Percentiles rank a stretch among this genome's conserved stretches.
These are phyloP conservation scores for Exophiala viscosa DNA, from an alignment of 2,329 filamentous ascomycete species.

Conservation along the genomic window DNA sequence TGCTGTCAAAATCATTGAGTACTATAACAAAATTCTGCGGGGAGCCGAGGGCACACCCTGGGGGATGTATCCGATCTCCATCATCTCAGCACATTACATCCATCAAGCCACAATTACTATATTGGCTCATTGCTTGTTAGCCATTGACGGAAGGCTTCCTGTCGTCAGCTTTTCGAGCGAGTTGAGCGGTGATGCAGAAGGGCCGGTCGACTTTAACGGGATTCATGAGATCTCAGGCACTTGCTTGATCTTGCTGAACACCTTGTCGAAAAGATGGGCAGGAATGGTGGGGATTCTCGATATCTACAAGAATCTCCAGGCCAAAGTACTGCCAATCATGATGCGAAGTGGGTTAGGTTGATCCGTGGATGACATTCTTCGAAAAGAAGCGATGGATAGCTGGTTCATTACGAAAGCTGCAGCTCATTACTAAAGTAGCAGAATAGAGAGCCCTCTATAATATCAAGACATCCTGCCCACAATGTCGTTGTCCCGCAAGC, in stretches of 20 bases:
- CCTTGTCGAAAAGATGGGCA: slow-evolving; percentile 27
- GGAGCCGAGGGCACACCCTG: slow-evolving; percentile 30
- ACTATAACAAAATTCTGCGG: slow-evolving; percentile 32
- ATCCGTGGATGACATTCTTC: not conserved
- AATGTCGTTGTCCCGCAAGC: no score
- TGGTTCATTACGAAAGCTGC: no score
- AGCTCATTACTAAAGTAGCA: no score
- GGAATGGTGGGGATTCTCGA: slow-evolving; percentile 30
- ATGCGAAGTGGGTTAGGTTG: slow-evolving; percentile 22
- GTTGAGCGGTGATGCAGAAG: slow-evolving; percentile 21
- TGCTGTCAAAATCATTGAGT: slow-evolving; percentile 30
- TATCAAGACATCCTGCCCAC: no score
- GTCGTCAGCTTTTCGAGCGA: slow-evolving; percentile 27
- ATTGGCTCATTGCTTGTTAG: slow-evolving; percentile 32
- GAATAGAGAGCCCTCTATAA: no score
- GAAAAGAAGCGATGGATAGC: no score
- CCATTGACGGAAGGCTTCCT: slow-evolving; percentile 29
- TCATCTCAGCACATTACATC: slow-evolving; percentile 34
- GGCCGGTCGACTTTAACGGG: slow-evolving; percentile 27
- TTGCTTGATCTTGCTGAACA: slow-evolving; percentile 28
- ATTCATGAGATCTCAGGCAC: slow-evolving; percentile 30
- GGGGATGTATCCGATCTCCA: slow-evolving; percentile 33
- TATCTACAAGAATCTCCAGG: slow-evolving; percentile 29
- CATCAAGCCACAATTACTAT: slow-evolving; percentile 33
- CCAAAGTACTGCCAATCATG: slow-evolving; percentile 28